A percentile compares a stretch with the other conserved stretches of the same genome.
phyloP scores from a whole-genome alignment of 2,329 filamentous ascomycete species.

The Colletotrichum falcatum region DNA sequence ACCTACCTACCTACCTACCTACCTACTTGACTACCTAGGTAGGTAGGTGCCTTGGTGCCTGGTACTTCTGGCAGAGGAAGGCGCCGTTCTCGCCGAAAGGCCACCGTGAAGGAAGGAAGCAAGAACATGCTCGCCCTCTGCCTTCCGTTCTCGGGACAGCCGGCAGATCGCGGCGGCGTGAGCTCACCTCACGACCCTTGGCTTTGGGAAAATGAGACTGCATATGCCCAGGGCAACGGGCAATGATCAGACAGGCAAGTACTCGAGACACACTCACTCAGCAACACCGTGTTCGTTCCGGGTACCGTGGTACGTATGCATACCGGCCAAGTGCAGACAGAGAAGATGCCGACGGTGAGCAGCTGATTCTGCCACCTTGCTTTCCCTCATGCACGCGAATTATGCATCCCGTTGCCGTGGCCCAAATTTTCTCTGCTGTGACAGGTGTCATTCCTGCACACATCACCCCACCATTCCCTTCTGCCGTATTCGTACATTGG shows the following conservation, averaged over 20 bases:
- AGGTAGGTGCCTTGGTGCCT: too few species aligned
- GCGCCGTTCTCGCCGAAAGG: neutral
- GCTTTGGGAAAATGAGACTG: conserved; percentile 14
- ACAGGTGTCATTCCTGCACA: conserved; percentile 37
- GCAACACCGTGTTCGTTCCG: too few species aligned
- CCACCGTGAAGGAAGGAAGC: neutral
- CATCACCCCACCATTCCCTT: conserved; percentile 35
- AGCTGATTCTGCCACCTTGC: too few species aligned
- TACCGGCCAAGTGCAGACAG: too few species aligned
- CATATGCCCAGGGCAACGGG: conserved; percentile 1
- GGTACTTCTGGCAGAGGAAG: neutral
- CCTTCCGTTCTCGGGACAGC: neutral
- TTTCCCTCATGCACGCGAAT: neutral
- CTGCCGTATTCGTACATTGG: too few species aligned
- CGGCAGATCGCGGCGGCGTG: conserved; percentile 12
- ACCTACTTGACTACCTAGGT: too few species aligned
- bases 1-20: too few species aligned
- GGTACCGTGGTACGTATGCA: too few species aligned
- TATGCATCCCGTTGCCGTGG: conserved; percentile 7
- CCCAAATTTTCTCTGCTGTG: conserved; percentile 5
- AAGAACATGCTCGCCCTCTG: too few species aligned
- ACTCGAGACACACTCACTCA: too few species aligned
- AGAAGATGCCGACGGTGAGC: too few species aligned
- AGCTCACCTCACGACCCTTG: too few species aligned
- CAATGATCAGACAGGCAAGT: conserved; percentile 22